Evolutionary conservation across 2,329 filamentous ascomycete genomes (phyloP).

Genomic region (Sporothrix luriei): DNA sequence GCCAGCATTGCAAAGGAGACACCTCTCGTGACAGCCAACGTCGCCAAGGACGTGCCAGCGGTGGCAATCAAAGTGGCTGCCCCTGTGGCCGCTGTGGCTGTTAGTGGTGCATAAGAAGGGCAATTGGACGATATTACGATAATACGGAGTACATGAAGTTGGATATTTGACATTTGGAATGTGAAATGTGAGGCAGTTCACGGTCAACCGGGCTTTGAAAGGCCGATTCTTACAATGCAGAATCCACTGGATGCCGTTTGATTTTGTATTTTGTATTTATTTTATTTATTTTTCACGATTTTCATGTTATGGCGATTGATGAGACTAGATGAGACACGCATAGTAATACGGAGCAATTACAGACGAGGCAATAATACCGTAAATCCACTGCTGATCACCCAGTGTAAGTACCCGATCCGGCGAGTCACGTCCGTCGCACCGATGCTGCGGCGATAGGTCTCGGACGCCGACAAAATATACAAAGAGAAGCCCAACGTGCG

Average conservation of each 20-base stretch:
- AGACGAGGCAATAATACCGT: not conserved
- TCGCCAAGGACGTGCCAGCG: no score
- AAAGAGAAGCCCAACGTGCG: not conserved
- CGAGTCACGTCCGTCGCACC: constrained; percentile 7
- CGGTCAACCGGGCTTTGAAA: no score
- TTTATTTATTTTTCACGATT: not conserved
- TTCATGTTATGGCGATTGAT: not conserved
- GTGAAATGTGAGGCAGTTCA: not conserved
- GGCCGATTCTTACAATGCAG: not conserved
- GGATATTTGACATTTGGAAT: no score
- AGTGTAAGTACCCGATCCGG: not conserved
- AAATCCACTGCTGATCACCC: not conserved
- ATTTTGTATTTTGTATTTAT: not conserved
- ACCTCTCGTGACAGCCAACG: not conserved
- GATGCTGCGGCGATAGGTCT: not conserved
- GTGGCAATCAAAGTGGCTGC: not conserved
- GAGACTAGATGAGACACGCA: not conserved
- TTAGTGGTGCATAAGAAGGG: not conserved
- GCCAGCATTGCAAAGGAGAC: not conserved
- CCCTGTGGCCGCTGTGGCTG: not conserved
- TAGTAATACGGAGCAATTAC: no score
- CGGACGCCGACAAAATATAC: not conserved
- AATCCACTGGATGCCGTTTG: not conserved
- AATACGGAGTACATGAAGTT: not conserved
- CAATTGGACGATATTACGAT: not conserved